Conservation (phyloP, 768 basidiomycete genomes). For the Leccinum fibrillosum region DNA sequence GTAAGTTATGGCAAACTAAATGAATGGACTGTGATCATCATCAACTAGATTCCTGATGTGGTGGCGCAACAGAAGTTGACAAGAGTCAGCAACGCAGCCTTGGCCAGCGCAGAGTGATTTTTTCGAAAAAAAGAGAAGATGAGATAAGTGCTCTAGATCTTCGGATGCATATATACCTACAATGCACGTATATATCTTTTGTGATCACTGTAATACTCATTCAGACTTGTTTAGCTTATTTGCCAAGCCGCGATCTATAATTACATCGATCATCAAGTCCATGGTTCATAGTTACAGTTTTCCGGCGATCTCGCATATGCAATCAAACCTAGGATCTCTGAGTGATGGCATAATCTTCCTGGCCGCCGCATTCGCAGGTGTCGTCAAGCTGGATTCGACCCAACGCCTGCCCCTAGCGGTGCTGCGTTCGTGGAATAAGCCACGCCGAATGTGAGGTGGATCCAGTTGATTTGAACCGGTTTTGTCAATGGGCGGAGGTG, state of each 20-base stretch:
- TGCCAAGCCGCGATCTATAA: background rate
- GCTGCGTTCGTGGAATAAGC: constrained; percentile 46
- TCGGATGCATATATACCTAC: too few relatives aligned
- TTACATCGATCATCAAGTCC: background rate
- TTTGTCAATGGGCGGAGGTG: constrained; percentile 47
- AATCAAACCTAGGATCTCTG: constrained; percentile 38
- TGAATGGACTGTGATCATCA: too few relatives aligned
- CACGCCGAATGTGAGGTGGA: constrained; percentile 43
- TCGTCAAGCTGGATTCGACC: constrained; percentile 40
- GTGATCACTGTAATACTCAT: too few relatives aligned
- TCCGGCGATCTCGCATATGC: background rate
- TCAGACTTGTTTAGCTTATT: too few relatives aligned
- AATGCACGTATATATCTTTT: too few relatives aligned
- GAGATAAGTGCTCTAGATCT: too few relatives aligned
- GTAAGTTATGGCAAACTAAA: too few relatives aligned
- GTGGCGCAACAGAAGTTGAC: background rate
- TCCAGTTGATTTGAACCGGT: constrained; percentile 64
- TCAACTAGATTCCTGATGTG: too few relatives aligned
- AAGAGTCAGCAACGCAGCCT: background rate
- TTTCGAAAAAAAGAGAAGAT: background rate
- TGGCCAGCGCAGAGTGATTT: background rate
- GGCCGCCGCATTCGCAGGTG: constrained; percentile 40
- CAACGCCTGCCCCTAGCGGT: constrained; percentile 42
- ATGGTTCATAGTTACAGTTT: background rate
- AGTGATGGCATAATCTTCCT: constrained; percentile 61